Evolutionary conservation across 2,329 filamentous ascomycete genomes (phyloP), one percentile per base, ranked within the genome.

Genomic region (Bipolaris gigantea): DNA sequence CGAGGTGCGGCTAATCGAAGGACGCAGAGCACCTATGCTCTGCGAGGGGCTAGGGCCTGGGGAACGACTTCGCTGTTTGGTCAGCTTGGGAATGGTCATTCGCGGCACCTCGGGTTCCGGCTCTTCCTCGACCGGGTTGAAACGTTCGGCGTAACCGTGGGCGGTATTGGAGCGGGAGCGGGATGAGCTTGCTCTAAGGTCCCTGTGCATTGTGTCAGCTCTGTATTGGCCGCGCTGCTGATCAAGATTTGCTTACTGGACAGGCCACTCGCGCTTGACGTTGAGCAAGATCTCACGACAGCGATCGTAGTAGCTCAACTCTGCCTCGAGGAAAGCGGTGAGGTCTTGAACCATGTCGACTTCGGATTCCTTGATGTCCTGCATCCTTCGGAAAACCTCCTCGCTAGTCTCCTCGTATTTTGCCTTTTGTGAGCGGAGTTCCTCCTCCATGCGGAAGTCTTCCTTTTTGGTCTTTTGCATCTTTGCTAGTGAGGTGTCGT

Each of bases 351-450:
- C 84, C 67, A 87, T 91, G 60, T 97, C 93, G 39, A 81, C 82
- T 75, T 97, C 93, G 19, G 90, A 85, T 67, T 97, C 92, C 77
- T 94, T 93, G 77, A 97, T 95, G 70, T 97, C 93, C 75, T 95
- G 86, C 94, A 97, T 97, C 50, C 93, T 85, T 55, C 93, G 85
- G 65, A 88, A 83, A 50, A 97, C 92, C 67, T 97, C 93, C 70
- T 97, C 93, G 70, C 85, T 94, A 15, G 90, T 88, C 78, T 97
- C 94, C 71, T 97, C 94, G 70, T 96, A 97, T 77, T 97, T 97
- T 66, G 90, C 89, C 74, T 96, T 96, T 73, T 94, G 90, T 25
- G 86, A 84, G 51, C 93, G 89, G 49, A 96, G 83, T 75, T 97
- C 93, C 72, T 97, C 93, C 74, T 97, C 94, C 51, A 94, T 83